Percentiles rank a stretch among this genome's conserved stretches.
These are phyloP conservation scores for Gelatoporia subvermispora DNA, from an alignment of 768 basidiomycete genomes.

Conservation along the genomic window DNA sequence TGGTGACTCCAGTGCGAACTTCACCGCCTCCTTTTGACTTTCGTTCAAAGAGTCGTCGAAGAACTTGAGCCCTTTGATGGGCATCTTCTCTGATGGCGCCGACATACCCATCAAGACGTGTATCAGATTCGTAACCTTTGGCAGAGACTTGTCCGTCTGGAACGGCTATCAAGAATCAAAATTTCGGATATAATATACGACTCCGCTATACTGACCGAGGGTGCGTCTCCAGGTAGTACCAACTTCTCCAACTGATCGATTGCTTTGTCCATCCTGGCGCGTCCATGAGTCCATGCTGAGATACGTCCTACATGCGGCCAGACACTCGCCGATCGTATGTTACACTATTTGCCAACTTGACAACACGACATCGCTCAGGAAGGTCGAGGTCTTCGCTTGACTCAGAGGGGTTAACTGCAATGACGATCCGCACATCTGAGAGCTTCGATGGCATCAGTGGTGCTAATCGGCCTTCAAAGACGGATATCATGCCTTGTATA, in stretches of 20 bases:
- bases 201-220: slow-evolving; percentile 2
- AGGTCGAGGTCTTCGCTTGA: slow-evolving; percentile 66
- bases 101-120: slow-evolving; percentile 70
- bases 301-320: too few relatives aligned
- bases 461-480: not conserved
- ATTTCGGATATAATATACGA: not conserved
- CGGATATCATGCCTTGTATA: slow-evolving; percentile 61
- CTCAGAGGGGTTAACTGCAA: slow-evolving; percentile 70
- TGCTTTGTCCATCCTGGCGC: slow-evolving; percentile 77
- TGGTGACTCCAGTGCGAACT: slow-evolving; percentile 72
- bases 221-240: slow-evolving; percentile 14
- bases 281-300: not conserved
- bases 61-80: slow-evolving; percentile 46
- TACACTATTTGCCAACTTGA: slow-evolving; percentile 89
- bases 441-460: slow-evolving; percentile 41
- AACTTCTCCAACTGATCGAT: slow-evolving; percentile 60
- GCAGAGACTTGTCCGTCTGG: slow-evolving; percentile 36
- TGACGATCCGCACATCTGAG: slow-evolving; percentile 73
- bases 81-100: slow-evolving; percentile 35
- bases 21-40: slow-evolving; percentile 81
- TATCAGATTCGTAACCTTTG: slow-evolving; percentile 47
- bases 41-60: slow-evolving; percentile 75
- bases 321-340: slow-evolving; percentile 57
- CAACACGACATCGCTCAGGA: slow-evolving; percentile 76
- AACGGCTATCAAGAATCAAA: slow-evolving; percentile 3